Evolutionary conservation across 768 basidiomycete species (phyloP).

Genomic region (Porphyrellus cyaneotinctus): DNA sequence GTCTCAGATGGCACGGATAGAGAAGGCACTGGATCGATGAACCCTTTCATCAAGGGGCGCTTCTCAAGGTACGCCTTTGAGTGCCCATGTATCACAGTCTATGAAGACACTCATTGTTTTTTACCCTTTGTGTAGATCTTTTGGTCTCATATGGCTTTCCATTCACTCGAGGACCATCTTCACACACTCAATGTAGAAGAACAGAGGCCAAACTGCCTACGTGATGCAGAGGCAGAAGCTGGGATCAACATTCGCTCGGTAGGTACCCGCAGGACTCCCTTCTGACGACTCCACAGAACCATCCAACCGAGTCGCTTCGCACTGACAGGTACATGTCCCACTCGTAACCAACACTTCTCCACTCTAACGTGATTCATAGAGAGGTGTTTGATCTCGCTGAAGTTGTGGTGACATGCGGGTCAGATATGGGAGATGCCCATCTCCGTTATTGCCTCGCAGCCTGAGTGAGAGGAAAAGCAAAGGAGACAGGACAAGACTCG

Average conservation of each 20-base stretch:
- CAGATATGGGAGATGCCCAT: too few species aligned
- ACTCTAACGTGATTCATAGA: slow-evolving; percentile 91
- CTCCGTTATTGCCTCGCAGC: too few species aligned
- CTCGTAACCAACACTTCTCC: slow-evolving; percentile 81
- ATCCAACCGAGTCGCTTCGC: slow-evolving; percentile 49
- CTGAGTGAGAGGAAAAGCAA: too few species aligned
- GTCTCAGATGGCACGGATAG: too few species aligned
- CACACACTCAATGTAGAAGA: slow-evolving; percentile 83
- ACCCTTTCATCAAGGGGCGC: too few species aligned
- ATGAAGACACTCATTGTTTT: slow-evolving; percentile 4
- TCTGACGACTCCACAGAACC: slow-evolving; percentile 50
- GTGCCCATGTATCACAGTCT: background rate
- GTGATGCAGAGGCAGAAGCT: slow-evolving; percentile 70
- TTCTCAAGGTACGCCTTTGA: too few species aligned
- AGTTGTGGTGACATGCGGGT: slow-evolving; percentile 57
- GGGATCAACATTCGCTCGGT: slow-evolving; percentile 55
- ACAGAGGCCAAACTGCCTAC: slow-evolving; percentile 72
- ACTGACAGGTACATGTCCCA: slow-evolving; percentile 70
- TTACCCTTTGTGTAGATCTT: slow-evolving; percentile 59
- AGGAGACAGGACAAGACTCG: too few species aligned
- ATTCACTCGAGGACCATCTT: slow-evolving; percentile 81
- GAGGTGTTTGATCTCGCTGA: slow-evolving; percentile 88
- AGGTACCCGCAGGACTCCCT: slow-evolving; percentile 63
- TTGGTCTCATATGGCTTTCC: too few species aligned
- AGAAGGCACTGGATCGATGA: too few species aligned